Base-by-base conservation (phyloP, 352 stramenopile genomes). In the Phytopythium litorale region DNA sequence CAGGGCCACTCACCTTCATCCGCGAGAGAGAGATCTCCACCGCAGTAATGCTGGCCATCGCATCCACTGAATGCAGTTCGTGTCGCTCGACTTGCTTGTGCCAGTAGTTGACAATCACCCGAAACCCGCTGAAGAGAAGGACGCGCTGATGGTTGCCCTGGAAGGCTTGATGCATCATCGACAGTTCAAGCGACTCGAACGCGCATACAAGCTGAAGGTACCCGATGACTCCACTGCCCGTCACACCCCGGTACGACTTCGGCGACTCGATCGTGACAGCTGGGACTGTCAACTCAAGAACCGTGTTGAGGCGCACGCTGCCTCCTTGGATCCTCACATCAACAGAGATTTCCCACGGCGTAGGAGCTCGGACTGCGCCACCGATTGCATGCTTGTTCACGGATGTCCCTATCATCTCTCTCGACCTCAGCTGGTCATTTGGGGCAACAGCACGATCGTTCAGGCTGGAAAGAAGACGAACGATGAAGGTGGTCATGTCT, bases 1-100 rank as follows among this genome's bases (percentile, higher is more conserved):
- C 43, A 52, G 12, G 0, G 32, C 6, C 21, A 33, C 30, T 40
- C 28, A 81, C 73, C 73, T 78, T 78, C 38, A 81, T 38, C 38
- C 70, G 57, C 50, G 70, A 71, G 15, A 81, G 35, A 23, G 58
- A 68, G 19, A 56, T 43, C 52, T 75, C 46, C 28, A 81, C 32
- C 6, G 28, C 57, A n/a, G 62, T 59, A 35, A 75, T 25, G n/a
- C 56, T 58, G 50, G 73, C 13, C 49, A 59, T 68, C 18, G 45
- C 49, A 46, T 73, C 64, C 30, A 67, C 35, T 49, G 49, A 50
- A 23, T 73, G 75, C 53, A 40, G 23, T 7, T 72, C 63, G 3
- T 37, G 59, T 12, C 42, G 38, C 33, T 73, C 64, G 16, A 45
- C 46, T 59, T 65, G 54, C 21, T 30, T 51, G 37, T 77, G 72